Base-by-base conservation (phyloP, 139 green algal species). In the Micractinium sp. region DNA sequence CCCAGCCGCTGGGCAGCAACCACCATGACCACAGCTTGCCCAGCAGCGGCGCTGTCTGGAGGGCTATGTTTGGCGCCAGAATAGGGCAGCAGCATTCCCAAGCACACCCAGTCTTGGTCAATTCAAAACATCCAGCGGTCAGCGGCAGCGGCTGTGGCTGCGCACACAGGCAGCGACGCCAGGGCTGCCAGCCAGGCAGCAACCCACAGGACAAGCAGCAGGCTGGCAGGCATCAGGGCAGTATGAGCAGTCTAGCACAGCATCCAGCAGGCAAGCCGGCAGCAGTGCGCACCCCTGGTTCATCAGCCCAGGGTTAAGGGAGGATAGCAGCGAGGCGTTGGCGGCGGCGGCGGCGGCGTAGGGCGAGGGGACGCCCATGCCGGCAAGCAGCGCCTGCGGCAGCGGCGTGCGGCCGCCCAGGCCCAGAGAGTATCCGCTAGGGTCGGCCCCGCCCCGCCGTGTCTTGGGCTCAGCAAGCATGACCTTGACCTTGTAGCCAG, bases 401-500 rank as follows among this genome's bases (percentile, higher is more conserved):
- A 80, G 81, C 74, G 74, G 76, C 71, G 41, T 22, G 78, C 60
- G 36, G 2, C 22, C 67, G 38, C 12, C n/a, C 39, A 87, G 67
- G 36, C 85, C 85, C 13, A 89, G 82, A 14, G 47, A 9, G 47
- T 22, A 39, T 27, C 18, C 66, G 18, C 36, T n/a, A 13, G 36
- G 15, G 16, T 71, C 86, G 1, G 35, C 29, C 36, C 73, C 36
- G n/a, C 75, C 87, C 25, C 95, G 93, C 92, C 97, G 97, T 39
- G 94, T 95, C 91, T 98, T 98, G 35, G 96, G 96, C 94, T 98
- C 96, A 14, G 96, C 96, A 20, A 98, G 90, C 96, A 98, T 98
- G 81, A 95, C 95, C 93, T 98, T 98, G 5, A 98, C 96, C 90
- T 96, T 97, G 93, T 98, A 98, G 25, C 94, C 92, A 27, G 92